These are phyloP conservation scores for Sporopachydermia lactativora DNA, from an alignment of 805 yeast genomes.

Conservation along the genomic window DNA sequence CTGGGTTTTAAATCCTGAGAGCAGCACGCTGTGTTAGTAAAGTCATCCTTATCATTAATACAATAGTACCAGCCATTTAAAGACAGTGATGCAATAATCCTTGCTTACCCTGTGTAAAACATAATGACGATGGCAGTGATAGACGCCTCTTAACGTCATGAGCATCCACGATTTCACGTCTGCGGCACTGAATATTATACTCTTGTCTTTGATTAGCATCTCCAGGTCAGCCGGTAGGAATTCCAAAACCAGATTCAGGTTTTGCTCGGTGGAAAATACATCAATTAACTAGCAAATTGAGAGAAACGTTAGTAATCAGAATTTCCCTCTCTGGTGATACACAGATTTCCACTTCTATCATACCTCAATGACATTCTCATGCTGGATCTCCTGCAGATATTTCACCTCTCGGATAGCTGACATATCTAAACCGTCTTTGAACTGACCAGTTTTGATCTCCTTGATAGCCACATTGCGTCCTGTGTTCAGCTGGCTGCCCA, in stretches of 20 bases:
- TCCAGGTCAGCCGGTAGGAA: constrained; percentile 88
- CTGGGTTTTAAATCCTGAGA: constrained; percentile 77
- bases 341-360: neutral
- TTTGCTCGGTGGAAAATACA: constrained; percentile 55
- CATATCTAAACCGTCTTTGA: constrained; percentile 96
- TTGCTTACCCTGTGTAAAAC: constrained; percentile 62
- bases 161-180: constrained; percentile 89
- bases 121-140: constrained; percentile 88
- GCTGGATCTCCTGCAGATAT: constrained; percentile 68
- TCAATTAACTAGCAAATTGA: constrained; percentile 37
- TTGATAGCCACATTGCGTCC: constrained; percentile 71
- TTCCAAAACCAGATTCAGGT: constrained; percentile 79
- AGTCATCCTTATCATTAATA: too few relatives aligned
- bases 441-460: constrained; percentile 87
- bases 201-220: constrained; percentile 68
- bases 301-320: neutral
- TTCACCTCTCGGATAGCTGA: constrained; percentile 91
- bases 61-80: too few relatives aligned
- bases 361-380: constrained; percentile 63
- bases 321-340: neutral
- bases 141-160: constrained; percentile 89
- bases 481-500: constrained; percentile 53
- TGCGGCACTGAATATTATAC: constrained; percentile 63
- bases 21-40: too few relatives aligned
- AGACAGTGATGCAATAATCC: neutral